Percentiles rank a stretch among this genome's conserved stretches.
phyloP scores from a whole-genome alignment of 257 asterid genomes.

The Solanum tacnaense region DNA sequence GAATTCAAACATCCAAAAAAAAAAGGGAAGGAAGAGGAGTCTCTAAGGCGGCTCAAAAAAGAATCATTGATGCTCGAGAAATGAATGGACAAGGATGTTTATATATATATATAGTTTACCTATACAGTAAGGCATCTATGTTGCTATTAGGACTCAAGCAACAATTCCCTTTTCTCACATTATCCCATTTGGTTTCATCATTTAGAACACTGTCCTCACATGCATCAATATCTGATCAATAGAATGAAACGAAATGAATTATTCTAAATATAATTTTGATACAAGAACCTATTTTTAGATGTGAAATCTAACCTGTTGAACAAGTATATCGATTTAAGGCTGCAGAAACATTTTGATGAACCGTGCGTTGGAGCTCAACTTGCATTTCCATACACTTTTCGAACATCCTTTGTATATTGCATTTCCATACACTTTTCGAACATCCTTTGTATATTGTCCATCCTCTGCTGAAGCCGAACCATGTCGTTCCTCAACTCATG shows the following conservation, averaged over 20 bases:
- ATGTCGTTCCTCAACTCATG: slow-evolving; percentile 60
- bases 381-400: slow-evolving; percentile 88
- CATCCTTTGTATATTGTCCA: slow-evolving; percentile 55
- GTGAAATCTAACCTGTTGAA: slow-evolving; percentile 32
- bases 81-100: neutral
- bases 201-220: slow-evolving; percentile 9
- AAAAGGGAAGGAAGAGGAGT: neutral
- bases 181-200: slow-evolving; percentile 56
- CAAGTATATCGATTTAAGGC: slow-evolving; percentile 47
- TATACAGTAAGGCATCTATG: slow-evolving; percentile 68
- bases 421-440: too few species aligned
- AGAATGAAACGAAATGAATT: neutral
- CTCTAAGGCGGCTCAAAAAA: neutral
- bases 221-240: slow-evolving; percentile 17
- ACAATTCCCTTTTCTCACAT: slow-evolving; percentile 70
- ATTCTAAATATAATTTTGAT: neutral
- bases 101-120: slow-evolving; percentile 22
- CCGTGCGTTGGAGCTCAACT: slow-evolving; percentile 55
- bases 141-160: slow-evolving; percentile 48
- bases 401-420: slow-evolving; percentile 18
- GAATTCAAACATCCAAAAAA: neutral
- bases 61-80: neutral
- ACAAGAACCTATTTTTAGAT: neutral
- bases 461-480: slow-evolving; percentile 65
- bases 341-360: slow-evolving; percentile 69